phyloP scores from a whole-genome alignment of 345 rosid genomes.

The Noccaea caerulescens region DNA sequence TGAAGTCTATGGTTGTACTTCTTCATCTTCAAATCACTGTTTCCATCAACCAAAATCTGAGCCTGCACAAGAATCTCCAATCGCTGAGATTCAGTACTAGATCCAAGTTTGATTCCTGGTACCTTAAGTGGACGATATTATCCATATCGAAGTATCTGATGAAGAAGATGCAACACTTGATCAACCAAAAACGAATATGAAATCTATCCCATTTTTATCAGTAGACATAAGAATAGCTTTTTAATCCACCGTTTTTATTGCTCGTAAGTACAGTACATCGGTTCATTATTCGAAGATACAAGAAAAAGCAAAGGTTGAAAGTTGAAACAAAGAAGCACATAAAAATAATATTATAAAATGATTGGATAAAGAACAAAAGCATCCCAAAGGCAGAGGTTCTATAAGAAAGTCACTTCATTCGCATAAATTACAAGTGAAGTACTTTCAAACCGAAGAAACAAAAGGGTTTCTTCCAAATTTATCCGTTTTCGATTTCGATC shows the following conservation, averaged over 20 bases:
- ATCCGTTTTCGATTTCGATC: conserved; percentile 39
- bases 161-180: conserved; percentile 10
- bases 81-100: too few species aligned
- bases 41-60: too few species aligned
- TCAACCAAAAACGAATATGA: not conserved
- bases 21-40: too few species aligned
- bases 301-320: conserved; percentile 1
- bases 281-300: not conserved
- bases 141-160: not conserved
- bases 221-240: not conserved
- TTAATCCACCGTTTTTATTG: conserved; percentile 7
- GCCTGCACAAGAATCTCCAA: too few species aligned
- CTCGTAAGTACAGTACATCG: conserved; percentile 12
- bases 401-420: not conserved
- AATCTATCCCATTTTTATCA: not conserved
- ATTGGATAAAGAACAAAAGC: not conserved
- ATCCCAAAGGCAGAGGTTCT: not conserved
- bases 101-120: not conserved
- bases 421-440: not conserved
- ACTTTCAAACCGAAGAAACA: conserved; percentile 58
- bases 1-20: too few species aligned
- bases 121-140: not conserved
- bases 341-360: not conserved
- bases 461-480: conserved; percentile 48
- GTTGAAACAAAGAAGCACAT: not conserved